These are phyloP conservation scores for Gastrodia elata DNA, from an alignment of 106 monocot genomes.

Conservation along the genomic window DNA sequence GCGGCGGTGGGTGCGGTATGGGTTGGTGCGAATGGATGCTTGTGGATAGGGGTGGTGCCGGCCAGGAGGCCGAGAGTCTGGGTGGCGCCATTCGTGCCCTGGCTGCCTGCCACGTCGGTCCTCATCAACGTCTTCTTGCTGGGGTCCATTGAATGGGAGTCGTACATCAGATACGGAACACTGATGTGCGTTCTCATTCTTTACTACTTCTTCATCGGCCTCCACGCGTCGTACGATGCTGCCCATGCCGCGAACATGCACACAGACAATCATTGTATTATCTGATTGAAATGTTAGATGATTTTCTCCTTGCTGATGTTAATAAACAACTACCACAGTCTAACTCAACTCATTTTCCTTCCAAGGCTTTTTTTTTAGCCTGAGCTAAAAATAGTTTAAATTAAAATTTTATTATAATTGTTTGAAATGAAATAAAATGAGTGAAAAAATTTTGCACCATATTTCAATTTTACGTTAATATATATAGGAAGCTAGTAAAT, in stretches of 20 bases:
- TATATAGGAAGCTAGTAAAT: too few species aligned
- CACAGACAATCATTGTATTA: too few species aligned
- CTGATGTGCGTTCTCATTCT: constrained; percentile 5
- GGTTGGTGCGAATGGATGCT: neutral
- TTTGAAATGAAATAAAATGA: too few species aligned
- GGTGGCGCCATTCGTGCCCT: constrained; percentile 15
- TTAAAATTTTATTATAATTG: too few species aligned
- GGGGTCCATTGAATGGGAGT: constrained; percentile 9
- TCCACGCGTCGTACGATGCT: constrained; percentile 15
- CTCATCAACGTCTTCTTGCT: constrained; percentile 15
- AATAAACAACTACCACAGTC: too few species aligned
- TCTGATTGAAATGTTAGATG: too few species aligned
- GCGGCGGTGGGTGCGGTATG: constrained; percentile 1
- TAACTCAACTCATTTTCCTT: too few species aligned
- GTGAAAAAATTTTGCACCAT: too few species aligned
- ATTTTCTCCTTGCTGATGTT: too few species aligned
- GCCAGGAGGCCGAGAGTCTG: constrained; percentile 11
- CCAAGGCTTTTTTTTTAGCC: too few species aligned
- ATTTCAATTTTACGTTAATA: too few species aligned
- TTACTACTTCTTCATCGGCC: constrained; percentile 12
- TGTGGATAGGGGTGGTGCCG: constrained; percentile 1
- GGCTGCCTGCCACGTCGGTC: constrained; percentile 12
- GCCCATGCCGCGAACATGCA: neutral
- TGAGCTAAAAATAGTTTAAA: too few species aligned
- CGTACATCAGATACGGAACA: constrained; percentile 9